A percentile compares a stretch with the other conserved stretches of the same genome.
Evolutionary conservation across 2,329 filamentous ascomycete species (phyloP).

Genomic region (Chrysoporthe austroafricana): DNA sequence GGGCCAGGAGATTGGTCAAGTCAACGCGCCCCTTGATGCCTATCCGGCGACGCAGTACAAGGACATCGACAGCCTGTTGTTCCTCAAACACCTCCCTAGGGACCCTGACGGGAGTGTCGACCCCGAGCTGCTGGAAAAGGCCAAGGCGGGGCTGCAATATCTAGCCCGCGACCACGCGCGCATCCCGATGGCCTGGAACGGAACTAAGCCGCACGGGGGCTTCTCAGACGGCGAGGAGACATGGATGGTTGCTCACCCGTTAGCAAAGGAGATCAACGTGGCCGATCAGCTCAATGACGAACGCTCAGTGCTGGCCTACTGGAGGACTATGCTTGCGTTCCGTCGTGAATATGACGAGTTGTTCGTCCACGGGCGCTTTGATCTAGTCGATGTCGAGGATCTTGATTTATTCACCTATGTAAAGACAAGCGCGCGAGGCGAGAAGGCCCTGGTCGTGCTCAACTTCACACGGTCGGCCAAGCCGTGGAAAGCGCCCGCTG

Average conservation of each 20-base stretch:
- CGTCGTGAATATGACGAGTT: conserved; percentile 60
- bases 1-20: conserved; percentile 71
- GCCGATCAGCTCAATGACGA: conserved; percentile 49
- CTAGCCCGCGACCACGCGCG: conserved; percentile 67
- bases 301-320: conserved; percentile 61
- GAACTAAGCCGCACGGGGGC: conserved; percentile 57
- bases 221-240: conserved; percentile 58
- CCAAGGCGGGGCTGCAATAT: conserved; percentile 46
- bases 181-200: conserved; percentile 69
- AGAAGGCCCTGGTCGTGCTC: conserved; percentile 1
- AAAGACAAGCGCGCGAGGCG: conserved; percentile 34
- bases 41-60: not conserved
- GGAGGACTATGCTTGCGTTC: conserved; percentile 55
- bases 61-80: conserved; percentile 4
- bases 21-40: conserved; percentile 44
- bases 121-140: not conserved
- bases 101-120: not conserved
- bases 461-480: conserved; percentile 6
- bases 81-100: not conserved
- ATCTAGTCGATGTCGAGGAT: conserved; percentile 53
- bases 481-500: conserved; percentile 17
- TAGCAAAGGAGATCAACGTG: conserved; percentile 60
- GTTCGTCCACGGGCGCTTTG: conserved; percentile 66
- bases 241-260: conserved; percentile 71
- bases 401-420: conserved; percentile 62